Evolutionary conservation across 1,284 basidiomycete species (phyloP), one percentile per base, ranked within the genome.

Genomic region (Volvariella volvacea): DNA sequence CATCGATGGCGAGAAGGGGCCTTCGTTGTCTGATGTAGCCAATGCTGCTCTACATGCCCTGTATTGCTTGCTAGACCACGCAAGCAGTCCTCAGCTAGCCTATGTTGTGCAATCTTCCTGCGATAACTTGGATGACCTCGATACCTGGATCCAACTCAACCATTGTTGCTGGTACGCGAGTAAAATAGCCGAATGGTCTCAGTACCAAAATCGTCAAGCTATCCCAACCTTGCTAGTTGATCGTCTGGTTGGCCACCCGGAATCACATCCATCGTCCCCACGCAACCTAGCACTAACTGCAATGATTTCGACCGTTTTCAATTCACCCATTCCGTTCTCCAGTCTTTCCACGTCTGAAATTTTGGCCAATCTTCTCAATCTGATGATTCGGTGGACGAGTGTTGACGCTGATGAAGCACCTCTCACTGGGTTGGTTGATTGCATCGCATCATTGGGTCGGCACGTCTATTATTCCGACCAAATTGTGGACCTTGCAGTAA

Each of bases 381-480:
- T 95, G 38, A 72, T 91, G 43, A 68, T 92, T 39, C 84, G 88
- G 40, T 76, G 88, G 44, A 73, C 85, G 21, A 71, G 80, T 2
- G 65, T 83, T 37, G 73, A 83, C 50, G 63, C 75, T 0, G 65
- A 76, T n/a, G 92, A 96, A 54, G 53, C 70, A 2, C 68, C 92
- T 7, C 66, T 96, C 6, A 74, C 83, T 0, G 66, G 76, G 1
- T 65, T 95, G 32, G 85, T 95, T 6, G 74, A 83, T 46, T 88
- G 88, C 56, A 86, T 96, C 45, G 73, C 88, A 3, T 88, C 91
- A 0, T 72, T 98, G 15, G 88, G 88, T 22, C 82, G 85, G 4
- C 92, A 96, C 60, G 82, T 95, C 45, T 95, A 96, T 69, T 97
- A 98, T 60, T 88, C 91, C 39, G 95, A 97, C 60, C 95, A 99